Conservation (phyloP, 2,329 filamentous ascomycete genomes). For the Colletotrichum chrysophilum region DNA sequence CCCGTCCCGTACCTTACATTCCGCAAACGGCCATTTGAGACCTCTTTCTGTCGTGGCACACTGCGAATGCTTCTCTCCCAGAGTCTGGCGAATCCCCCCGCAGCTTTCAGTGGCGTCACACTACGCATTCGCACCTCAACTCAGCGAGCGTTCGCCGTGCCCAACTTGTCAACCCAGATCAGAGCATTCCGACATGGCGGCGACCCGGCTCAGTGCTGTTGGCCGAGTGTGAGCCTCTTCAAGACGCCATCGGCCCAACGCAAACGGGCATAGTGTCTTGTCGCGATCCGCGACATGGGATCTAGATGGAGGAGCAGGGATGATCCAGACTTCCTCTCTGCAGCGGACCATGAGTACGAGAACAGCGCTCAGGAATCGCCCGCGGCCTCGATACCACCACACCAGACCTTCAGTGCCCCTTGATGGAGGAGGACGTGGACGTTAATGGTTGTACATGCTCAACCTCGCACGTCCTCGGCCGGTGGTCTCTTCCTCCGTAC, state of each 20-base stretch:
- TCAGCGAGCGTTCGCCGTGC: not conserved
- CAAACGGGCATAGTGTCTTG: constrained; percentile 11
- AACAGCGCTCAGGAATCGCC: not conserved
- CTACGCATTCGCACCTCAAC: not conserved
- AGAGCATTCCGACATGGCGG: not conserved
- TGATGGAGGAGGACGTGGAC: not conserved
- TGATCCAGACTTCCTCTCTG: constrained; percentile 1
- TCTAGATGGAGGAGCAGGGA: not conserved
- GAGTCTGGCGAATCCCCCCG: not conserved
- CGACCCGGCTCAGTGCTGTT: not conserved
- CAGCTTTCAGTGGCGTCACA: constrained; percentile 4
- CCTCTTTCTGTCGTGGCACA: not conserved
- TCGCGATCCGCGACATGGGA: constrained; percentile 8
- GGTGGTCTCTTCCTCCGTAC: not conserved
- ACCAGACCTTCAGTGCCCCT: not conserved
- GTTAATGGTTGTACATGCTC: not conserved
- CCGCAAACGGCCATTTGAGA: constrained; percentile 7
- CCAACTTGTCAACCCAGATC: not conserved
- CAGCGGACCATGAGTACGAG: not conserved
- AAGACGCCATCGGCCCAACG: constrained; percentile 1
- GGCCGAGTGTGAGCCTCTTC: not conserved
- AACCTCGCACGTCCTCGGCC: constrained; percentile 8
- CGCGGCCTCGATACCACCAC: not conserved
- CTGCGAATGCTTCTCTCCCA: not conserved
- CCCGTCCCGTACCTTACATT: constrained; percentile 17